Conservation (phyloP, 192 early-diverging fungal species). For the Pilaira anomala region DNA sequence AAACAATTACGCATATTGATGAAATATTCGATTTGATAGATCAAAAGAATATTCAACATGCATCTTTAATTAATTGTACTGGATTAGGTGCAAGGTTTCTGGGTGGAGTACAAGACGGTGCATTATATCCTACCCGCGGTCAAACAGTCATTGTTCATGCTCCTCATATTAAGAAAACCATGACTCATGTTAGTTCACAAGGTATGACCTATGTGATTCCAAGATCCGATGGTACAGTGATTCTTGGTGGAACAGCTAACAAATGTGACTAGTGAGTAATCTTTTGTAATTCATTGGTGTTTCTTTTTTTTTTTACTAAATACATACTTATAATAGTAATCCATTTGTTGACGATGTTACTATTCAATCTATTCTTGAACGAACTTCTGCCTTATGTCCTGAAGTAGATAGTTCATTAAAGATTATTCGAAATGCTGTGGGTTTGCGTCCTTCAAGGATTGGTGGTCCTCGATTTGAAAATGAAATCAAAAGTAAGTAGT, state of each 20-base stretch:
- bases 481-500: conserved; percentile 38
- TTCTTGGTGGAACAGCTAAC: conserved; percentile 30
- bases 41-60: conserved; percentile 22
- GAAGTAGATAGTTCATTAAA: conserved; percentile 26
- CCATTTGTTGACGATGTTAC: conserved; percentile 32
- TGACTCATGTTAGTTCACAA: conserved; percentile 41
- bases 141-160: conserved; percentile 77
- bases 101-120: conserved; percentile 67
- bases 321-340: conserved; percentile 1
- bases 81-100: conserved; percentile 66
- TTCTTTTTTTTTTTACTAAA: not conserved
- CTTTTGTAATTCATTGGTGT: not conserved
- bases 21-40: conserved; percentile 36
- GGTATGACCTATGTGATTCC: conserved; percentile 35
- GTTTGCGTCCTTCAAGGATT: conserved; percentile 52
- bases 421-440: conserved; percentile 45
- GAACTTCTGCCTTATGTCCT: conserved; percentile 39
- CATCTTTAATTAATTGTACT: conserved; percentile 77
- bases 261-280: conserved; percentile 28
- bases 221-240: conserved; percentile 23
- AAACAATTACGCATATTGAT: conserved; percentile 43
- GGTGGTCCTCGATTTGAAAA: conserved; percentile 53
- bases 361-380: conserved; percentile 43
- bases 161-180: conserved; percentile 63
- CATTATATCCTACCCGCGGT: conserved; percentile 76